A percentile compares a stretch with the other conserved stretches of the same genome.
These are phyloP conservation scores for Botryosphaeria dothidea DNA, from an alignment of 2,329 filamentous ascomycete genomes.

Conservation along the genomic window DNA sequence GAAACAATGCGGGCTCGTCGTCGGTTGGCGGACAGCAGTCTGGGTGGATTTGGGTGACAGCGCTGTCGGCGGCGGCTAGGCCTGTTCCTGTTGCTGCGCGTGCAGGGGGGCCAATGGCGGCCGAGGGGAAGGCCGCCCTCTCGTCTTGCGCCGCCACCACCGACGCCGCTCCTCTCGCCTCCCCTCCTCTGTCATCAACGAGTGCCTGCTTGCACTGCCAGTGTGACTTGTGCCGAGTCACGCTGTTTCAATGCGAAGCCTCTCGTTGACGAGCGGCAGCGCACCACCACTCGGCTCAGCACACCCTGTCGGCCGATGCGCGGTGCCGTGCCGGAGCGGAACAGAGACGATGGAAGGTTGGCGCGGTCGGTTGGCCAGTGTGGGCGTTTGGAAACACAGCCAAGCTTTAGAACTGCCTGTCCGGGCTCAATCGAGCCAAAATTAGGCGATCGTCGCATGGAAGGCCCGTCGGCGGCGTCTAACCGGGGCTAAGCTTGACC, in stretches of 20 bases:
- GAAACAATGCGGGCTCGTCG: neutral
- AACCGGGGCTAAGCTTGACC: neutral
- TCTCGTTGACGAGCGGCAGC: neutral
- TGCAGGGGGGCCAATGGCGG: neutral
- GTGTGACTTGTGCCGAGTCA: neutral
- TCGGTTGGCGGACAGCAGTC: neutral
- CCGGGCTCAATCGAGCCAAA: neutral
- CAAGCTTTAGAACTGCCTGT: slow-evolving; percentile 7
- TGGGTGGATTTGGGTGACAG: neutral
- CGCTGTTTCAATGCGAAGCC: neutral
- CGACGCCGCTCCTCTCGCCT: neutral
- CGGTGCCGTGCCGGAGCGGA: neutral
- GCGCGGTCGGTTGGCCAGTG: neutral
- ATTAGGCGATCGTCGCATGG: slow-evolving; percentile 12
- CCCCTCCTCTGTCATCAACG: neutral
- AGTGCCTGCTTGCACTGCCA: neutral
- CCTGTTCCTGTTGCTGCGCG: slow-evolving; percentile 3
- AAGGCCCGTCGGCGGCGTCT: neutral
- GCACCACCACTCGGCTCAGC: too few species aligned
- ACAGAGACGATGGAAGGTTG: neutral
- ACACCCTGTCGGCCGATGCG: neutral
- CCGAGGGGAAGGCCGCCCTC: neutral
- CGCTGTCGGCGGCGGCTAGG: neutral
- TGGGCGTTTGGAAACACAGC: slow-evolving; percentile 5
- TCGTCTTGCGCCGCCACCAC: neutral